Base-by-base conservation (phyloP, 805 yeast species). In the Scheffersomyces coipomensis region DNA sequence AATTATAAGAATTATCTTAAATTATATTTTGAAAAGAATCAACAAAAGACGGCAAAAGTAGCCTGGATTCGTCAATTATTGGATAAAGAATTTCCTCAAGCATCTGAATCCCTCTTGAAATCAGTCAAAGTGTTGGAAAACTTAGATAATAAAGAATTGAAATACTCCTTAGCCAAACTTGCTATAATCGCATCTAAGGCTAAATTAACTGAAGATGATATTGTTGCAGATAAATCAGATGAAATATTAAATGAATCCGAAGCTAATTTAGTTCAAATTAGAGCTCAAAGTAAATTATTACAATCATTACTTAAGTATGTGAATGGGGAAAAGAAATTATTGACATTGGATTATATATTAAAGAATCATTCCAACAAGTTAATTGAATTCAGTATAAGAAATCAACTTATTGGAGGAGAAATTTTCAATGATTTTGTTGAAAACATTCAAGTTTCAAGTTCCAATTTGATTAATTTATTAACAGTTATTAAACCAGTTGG, bases 11-110 rank as follows among this genome's bases (percentile, higher is more conserved):
- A 59, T 1, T 75, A 63, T 46, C 59, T 87, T 37, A 64, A 73
- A 19, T 58, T 61, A 44, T 89, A 80, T 52, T 74, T 89, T 42
- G 48, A 57, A 2, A 68, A 70, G 22, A 55, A 64, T 19, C 48
- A 52, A 4, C 51, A 61, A 2, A 67, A 69, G 40, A 75, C 77
- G 26, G 71, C 78, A 4, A 62, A 72, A 29, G 73, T 86, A 35
- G 73, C 87, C 2, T 89, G 96, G 96, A 81, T 88, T 16, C 73
- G 78, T 40, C 75, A 83, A 40, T 57, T 88, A 11, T 56, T 78
- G 23, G 77, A 71, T 44, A 68, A 67, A 3, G 66, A 79, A 8
- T 85, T 71, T 53, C 46, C 37, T 4, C 52, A 59, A 1, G 91
- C 89, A 0, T 64, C 83, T 1, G 49, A 56, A 11, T 66, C 71